Conservation (phyloP, 768 basidiomycete genomes). For the Psilocybe cyanescens region DNA sequence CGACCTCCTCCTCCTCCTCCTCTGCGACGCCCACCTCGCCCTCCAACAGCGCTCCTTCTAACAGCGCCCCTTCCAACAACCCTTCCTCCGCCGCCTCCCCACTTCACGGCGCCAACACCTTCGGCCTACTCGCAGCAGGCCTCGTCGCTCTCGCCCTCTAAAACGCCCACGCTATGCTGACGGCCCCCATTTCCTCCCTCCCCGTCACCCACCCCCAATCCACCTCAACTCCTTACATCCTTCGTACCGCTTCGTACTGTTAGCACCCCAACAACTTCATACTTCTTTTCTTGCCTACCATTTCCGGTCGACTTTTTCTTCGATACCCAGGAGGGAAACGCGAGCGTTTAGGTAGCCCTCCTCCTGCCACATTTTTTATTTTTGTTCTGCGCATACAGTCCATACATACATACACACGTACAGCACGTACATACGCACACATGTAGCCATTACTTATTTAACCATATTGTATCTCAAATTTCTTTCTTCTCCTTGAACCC, state of each 20-base stretch:
- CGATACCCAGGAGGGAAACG: not conserved
- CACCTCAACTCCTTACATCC: no score
- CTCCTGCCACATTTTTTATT: not conserved
- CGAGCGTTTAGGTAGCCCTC: not conserved
- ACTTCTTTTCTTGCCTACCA: not conserved
- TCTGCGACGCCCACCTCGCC: conserved; percentile 22
- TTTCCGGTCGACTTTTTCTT: not conserved
- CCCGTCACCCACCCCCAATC: no score
- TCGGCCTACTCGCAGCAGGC: conserved; percentile 46
- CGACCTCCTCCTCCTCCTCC: conserved; percentile 7
- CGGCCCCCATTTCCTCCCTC: no score
- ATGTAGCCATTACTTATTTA: no score
- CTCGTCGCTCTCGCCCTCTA: conserved; percentile 50
- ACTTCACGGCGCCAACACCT: conserved; percentile 33
- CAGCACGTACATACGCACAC: no score
- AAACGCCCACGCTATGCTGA: conserved; percentile 8
- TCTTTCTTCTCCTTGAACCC: no score
- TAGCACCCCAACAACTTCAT: no score
- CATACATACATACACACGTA: no score
- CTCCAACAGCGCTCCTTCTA: conserved; percentile 7
- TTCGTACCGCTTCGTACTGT: no score
- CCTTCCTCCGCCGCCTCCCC: conserved; percentile 20
- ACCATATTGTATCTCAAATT: no score
- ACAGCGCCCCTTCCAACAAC: conserved; percentile 13
- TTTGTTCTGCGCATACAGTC: not conserved